Evolutionary conservation across 179 eudicot species (phyloP).

Genomic region (Beta corolliflora): DNA sequence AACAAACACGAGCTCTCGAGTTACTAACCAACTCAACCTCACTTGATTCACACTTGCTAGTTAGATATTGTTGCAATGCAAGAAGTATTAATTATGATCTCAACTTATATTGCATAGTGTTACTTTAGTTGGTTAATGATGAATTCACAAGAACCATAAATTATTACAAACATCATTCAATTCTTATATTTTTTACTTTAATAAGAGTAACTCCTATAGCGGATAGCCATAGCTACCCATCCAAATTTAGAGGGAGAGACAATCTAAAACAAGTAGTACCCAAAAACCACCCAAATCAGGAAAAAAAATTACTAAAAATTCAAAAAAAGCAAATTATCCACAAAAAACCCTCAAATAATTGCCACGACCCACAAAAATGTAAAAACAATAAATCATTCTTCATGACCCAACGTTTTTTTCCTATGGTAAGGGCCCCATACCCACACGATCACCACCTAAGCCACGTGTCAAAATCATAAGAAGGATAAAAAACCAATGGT

Average conservation of each 20-base stretch:
- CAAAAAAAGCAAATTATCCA: background rate
- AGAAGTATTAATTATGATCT: no score
- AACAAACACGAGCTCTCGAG: no score
- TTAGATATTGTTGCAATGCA: no score
- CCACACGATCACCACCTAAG: conserved; percentile 1
- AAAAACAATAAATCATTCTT: background rate
- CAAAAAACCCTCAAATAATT: background rate
- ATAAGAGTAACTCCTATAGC: background rate
- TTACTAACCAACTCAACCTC: no score
- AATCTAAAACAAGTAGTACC: background rate
- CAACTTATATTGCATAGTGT: background rate
- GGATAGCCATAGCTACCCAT: background rate
- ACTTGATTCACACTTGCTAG: no score
- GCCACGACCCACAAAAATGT: background rate
- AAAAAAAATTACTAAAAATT: background rate
- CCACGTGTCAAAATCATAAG: conserved; percentile 12
- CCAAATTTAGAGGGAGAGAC: background rate
- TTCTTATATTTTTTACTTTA: background rate
- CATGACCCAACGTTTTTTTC: background rate
- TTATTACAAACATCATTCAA: background rate
- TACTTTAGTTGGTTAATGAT: background rate
- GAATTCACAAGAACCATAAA: no score
- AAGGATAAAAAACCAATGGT: background rate
- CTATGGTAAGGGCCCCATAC: background rate
- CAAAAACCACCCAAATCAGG: background rate